Evolutionary conservation across 768 basidiomycete species (phyloP), one percentile per base, ranked within the genome.

Genomic region (Pleurotus sapidus): DNA sequence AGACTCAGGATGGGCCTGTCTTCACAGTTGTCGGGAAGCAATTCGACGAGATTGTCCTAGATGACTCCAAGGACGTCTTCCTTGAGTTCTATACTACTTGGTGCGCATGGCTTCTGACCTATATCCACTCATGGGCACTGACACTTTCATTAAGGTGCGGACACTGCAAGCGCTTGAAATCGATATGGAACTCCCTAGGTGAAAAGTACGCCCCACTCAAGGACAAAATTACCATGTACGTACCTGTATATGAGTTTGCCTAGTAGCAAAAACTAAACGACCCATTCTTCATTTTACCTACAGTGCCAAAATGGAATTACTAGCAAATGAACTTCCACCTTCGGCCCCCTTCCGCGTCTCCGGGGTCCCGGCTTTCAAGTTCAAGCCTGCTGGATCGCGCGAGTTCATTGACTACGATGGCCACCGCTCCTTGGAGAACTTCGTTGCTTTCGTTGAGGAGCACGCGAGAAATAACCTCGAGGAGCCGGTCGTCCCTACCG

Each of bases 1-100:
- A 84, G 57, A 72, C 74, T 37, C 95, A 98, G 72, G 83, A 91
- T 58, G 93, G 91, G 70, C 81, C 79, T 57, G 95, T 96, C 55
- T 88, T 81, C 72, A 83, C 79, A 50, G 76, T 99, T 24, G 96
- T 98, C 53, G 86, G 92, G 60, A 89, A 92, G 71, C 84, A 89
- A 62, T 98, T 98, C 62, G 93, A 98, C 2, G 76, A 92, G 49
- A 77, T 95, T 53, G 88, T 92, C 34, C 86, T 83, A 59, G 92
- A 97, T 67, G 90, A 94, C 60, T 76, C 77, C 57, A 97, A 97
- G 77, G 95, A 98, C 68, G 88, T 98, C 65, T 94, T 99, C 66
- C 79, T 98, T 62, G 96, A 98, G 74, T 95, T 99, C 74, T 98
- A 92, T 65, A 96, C 97, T 48, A 84, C 93, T 48, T 99, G 97